A percentile compares a stretch with the other conserved stretches of the same genome.
phyloP scores from a whole-genome alignment of 495 filamentous ascomycete species.

The Evernia prunastri region DNA sequence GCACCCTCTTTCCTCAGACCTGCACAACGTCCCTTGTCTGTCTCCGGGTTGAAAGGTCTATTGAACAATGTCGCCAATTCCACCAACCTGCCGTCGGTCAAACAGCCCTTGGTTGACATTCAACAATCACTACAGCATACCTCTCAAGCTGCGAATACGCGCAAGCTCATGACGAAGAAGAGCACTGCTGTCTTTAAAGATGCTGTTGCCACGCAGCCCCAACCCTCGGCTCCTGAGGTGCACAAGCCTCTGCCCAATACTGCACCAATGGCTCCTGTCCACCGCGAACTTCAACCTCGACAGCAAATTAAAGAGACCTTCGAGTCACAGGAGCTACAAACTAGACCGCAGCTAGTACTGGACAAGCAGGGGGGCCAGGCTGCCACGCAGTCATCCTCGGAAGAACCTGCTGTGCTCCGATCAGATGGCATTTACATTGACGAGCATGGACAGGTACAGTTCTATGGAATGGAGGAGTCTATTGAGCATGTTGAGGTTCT shows the following conservation, averaged over 20 bases:
- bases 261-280: constrained; percentile 24
- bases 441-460: constrained; percentile 21
- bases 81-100: constrained; percentile 33
- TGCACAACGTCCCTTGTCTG: constrained; percentile 57
- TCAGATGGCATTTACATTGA: constrained; percentile 33
- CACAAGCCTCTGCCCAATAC: constrained; percentile 11
- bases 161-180: constrained; percentile 53
- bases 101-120: constrained; percentile 29
- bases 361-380: constrained; percentile 24
- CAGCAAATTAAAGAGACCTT: constrained; percentile 43
- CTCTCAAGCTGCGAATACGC: constrained; percentile 29
- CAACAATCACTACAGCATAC: constrained; percentile 32
- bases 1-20: constrained; percentile 50
- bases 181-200: constrained; percentile 62
- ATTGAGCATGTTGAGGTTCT: constrained; percentile 12
- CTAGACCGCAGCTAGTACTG: constrained; percentile 29
- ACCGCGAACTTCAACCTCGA: constrained; percentile 32
- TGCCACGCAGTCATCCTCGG: constrained; percentile 14
- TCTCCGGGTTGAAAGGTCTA: constrained; percentile 40
- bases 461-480: constrained; percentile 22
- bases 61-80: constrained; percentile 38
- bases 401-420: constrained; percentile 15
- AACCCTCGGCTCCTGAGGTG: constrained; percentile 6
- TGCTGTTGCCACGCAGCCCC: constrained; percentile 26
- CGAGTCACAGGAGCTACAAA: constrained; percentile 7